phyloP scores from a whole-genome alignment of 768 basidiomycete species.

The Boletus insuetus region DNA sequence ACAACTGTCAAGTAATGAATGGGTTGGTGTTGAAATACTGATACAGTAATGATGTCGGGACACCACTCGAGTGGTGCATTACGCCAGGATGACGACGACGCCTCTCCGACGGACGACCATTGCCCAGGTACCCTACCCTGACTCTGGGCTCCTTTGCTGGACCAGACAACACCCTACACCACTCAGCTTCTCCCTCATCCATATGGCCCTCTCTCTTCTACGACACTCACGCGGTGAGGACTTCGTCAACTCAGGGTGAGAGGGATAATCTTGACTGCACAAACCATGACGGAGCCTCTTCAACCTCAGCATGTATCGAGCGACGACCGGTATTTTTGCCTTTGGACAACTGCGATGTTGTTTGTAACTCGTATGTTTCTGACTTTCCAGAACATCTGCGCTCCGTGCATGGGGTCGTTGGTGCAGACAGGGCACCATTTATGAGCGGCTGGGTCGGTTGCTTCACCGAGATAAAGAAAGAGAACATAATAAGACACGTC shows the following conservation, averaged over 20 bases:
- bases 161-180: too few relatives aligned
- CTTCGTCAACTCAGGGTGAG: background rate
- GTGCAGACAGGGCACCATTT: conserved; percentile 8
- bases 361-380: conserved; percentile 6
- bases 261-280: conserved; percentile 1
- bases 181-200: too few relatives aligned
- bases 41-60: too few relatives aligned
- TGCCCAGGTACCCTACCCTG: too few relatives aligned
- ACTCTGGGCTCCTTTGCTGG: too few relatives aligned
- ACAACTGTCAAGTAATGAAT: too few relatives aligned
- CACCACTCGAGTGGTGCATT: too few relatives aligned
- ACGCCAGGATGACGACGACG: too few relatives aligned
- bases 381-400: conserved; percentile 25
- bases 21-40: too few relatives aligned
- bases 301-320: too few relatives aligned
- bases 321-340: conserved; percentile 18
- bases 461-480: conserved; percentile 20
- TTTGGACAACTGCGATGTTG: conserved; percentile 3
- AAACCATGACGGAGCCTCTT: too few relatives aligned
- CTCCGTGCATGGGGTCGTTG: conserved; percentile 15
- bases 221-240: conserved; percentile 12
- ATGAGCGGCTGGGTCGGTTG: conserved; percentile 22
- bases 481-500: conserved; percentile 27
- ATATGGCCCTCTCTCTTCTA: accelerated
- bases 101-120: too few relatives aligned